Percentiles rank a stretch among this genome's conserved stretches.
phyloP scores from a whole-genome alignment of 2,329 filamentous ascomycete species.

The Fonsecaea pedrosoi region DNA sequence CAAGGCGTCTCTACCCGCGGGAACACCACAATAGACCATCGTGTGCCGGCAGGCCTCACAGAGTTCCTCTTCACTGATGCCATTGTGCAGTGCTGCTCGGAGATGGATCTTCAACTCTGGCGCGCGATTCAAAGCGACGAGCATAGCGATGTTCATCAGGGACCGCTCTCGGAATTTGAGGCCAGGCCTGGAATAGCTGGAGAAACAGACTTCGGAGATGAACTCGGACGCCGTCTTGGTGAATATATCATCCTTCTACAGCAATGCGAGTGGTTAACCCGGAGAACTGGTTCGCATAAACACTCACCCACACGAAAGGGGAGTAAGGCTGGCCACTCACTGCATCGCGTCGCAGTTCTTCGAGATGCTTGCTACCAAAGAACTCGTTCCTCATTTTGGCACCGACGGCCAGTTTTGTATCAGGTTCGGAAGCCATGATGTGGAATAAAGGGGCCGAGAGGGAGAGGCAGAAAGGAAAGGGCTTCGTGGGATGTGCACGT shows the following conservation, averaged over 20 bases:
- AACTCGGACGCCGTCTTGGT: slow-evolving; percentile 18
- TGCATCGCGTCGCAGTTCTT: too few relatives aligned
- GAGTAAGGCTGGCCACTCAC: too few relatives aligned
- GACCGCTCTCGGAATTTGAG: slow-evolving; percentile 66
- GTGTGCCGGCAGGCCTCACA: slow-evolving; percentile 48
- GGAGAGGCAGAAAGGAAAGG: too few relatives aligned
- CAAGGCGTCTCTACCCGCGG: slow-evolving; percentile 51
- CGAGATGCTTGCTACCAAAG: too few relatives aligned
- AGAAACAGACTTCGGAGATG: slow-evolving; percentile 68
- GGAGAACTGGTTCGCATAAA: too few relatives aligned
- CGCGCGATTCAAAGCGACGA: slow-evolving; percentile 65
- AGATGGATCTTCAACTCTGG: slow-evolving; percentile 67
- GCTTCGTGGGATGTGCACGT: too few relatives aligned
- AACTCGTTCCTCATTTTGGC: too few relatives aligned
- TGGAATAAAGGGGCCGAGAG: too few relatives aligned
- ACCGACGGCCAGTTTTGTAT: too few relatives aligned
- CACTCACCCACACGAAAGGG: too few relatives aligned
- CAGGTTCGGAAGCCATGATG: too few relatives aligned
- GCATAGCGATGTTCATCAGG: slow-evolving; percentile 69
- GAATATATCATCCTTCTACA: slow-evolving; percentile 22
- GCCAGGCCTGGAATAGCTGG: slow-evolving; percentile 62
- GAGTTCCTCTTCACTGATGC: slow-evolving; percentile 66
- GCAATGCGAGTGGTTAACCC: too few relatives aligned
- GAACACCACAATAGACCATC: slow-evolving; percentile 51
- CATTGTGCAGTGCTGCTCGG: slow-evolving; percentile 69